Percentiles rank a stretch among this genome's conserved stretches.
phyloP scores from a whole-genome alignment of 2,329 filamentous ascomycete species.

The Berkeleyomyces basicola region DNA sequence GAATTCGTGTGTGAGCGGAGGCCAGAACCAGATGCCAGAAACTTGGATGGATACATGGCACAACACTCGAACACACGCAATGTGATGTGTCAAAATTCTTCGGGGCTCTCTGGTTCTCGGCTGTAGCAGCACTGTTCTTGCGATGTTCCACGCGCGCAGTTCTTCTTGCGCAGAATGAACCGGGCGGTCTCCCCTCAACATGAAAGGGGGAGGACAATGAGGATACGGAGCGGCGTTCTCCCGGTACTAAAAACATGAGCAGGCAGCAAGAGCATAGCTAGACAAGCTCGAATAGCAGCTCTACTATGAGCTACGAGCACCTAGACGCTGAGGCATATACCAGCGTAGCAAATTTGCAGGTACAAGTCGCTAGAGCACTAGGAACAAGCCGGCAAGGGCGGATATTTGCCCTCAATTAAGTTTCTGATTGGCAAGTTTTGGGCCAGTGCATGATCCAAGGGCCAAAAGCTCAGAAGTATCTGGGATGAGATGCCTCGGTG shows the following conservation, averaged over 20 bases:
- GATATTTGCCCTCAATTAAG: background rate
- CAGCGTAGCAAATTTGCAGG: background rate
- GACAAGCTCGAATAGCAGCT: background rate
- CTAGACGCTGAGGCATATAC: background rate
- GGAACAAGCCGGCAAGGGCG: background rate
- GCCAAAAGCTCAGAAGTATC: conserved; percentile 1
- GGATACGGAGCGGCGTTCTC: too few relatives aligned
- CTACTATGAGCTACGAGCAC: background rate
- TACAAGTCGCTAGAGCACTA: background rate
- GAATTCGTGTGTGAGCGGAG: background rate
- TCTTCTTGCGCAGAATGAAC: background rate
- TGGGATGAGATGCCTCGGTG: background rate
- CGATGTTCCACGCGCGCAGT: background rate
- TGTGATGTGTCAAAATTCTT: background rate
- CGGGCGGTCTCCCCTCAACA: background rate
- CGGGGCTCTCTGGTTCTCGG: background rate
- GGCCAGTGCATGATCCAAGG: background rate
- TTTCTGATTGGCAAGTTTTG: background rate
- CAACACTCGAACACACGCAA: background rate
- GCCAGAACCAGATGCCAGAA: background rate
- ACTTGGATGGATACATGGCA: background rate
- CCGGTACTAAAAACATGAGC: background rate
- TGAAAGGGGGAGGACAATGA: background rate
- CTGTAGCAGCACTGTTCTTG: background rate
- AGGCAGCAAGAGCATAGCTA: background rate